Percentiles rank a stretch among this genome's conserved stretches.
phyloP scores from a whole-genome alignment of 139 green algal species.

The Mesostigma viride region DNA sequence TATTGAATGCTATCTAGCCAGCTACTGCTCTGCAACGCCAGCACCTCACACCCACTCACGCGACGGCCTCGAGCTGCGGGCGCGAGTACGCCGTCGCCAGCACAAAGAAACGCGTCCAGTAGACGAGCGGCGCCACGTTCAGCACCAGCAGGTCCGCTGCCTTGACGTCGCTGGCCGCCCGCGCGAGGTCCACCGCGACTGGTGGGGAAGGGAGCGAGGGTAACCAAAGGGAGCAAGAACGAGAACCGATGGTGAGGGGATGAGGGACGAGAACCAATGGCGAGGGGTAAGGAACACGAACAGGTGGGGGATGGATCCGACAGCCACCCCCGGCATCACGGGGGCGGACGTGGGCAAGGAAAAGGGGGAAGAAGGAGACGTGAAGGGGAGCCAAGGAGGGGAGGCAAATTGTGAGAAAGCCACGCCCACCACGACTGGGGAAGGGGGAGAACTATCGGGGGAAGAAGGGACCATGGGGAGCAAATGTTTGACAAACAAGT shows the following conservation, averaged over 20 bases:
- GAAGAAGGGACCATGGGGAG: too few relatives aligned
- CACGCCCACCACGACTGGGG: too few relatives aligned
- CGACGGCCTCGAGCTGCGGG: constrained; percentile 34
- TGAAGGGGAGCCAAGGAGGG: too few relatives aligned
- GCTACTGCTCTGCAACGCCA: background rate
- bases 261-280: background rate
- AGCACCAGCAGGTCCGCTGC: constrained; percentile 31
- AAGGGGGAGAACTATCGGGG: too few relatives aligned
- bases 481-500: too few relatives aligned
- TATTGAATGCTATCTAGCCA: too few relatives aligned
- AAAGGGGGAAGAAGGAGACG: too few relatives aligned
- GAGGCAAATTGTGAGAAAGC: too few relatives aligned
- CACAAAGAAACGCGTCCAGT: constrained; percentile 38
- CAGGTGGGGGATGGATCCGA: background rate
- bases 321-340: background rate
- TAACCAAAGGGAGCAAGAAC: background rate
- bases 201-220: background rate
- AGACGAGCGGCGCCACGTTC: constrained; percentile 29
- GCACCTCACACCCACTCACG: too few relatives aligned
- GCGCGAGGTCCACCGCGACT: constrained; percentile 34
- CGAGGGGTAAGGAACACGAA: background rate
- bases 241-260: background rate
- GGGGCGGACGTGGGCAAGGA: background rate
- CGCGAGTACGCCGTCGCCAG: constrained; percentile 34
- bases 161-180: constrained; percentile 24